Conservation (phyloP, 345 rosid species). For the Schrenkiella parvula region DNA sequence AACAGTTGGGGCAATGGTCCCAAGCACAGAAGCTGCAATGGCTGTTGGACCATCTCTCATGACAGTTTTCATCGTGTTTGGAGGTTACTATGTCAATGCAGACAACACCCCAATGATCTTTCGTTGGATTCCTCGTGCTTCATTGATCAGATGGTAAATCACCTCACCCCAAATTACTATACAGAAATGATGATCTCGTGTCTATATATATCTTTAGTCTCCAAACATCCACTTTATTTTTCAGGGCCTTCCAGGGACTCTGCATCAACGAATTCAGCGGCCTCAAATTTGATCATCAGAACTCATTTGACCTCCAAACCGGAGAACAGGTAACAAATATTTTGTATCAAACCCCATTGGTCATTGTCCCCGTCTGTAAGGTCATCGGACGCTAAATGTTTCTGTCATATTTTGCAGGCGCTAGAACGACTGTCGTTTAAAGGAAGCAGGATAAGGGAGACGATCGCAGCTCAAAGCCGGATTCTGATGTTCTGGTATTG, state of each 20-base stretch:
- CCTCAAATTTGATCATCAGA: slow-evolving; percentile 77
- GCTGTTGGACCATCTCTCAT: slow-evolving; percentile 97
- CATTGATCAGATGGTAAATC: slow-evolving; percentile 83
- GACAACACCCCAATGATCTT: slow-evolving; percentile 86
- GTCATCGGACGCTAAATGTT: neutral
- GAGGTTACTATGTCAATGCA: slow-evolving; percentile 88
- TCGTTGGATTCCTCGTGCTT: slow-evolving; percentile 89
- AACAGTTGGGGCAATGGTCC: slow-evolving; percentile 96
- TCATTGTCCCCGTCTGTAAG: neutral
- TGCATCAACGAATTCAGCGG: slow-evolving; percentile 89
- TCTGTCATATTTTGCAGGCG: slow-evolving; percentile 46
- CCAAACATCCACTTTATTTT: slow-evolving; percentile 7
- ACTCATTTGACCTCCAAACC: slow-evolving; percentile 73
- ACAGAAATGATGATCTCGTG: neutral
- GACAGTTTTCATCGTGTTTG: slow-evolving; percentile 94
- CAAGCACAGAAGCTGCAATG: slow-evolving; percentile 99
- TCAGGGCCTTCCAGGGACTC: slow-evolving; percentile 98
- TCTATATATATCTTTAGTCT: neutral
- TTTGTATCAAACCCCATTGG: neutral
- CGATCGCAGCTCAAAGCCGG: slow-evolving; percentile 72
- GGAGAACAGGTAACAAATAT: slow-evolving; percentile 83
- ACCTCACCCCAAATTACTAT: neutral
- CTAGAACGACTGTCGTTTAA: slow-evolving; percentile 76
- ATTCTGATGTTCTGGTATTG: slow-evolving; percentile 83
- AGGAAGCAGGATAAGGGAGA: slow-evolving; percentile 59